Conservation (phyloP, 2,329 filamentous ascomycete species). For the Colletotrichum theobromicola region DNA sequence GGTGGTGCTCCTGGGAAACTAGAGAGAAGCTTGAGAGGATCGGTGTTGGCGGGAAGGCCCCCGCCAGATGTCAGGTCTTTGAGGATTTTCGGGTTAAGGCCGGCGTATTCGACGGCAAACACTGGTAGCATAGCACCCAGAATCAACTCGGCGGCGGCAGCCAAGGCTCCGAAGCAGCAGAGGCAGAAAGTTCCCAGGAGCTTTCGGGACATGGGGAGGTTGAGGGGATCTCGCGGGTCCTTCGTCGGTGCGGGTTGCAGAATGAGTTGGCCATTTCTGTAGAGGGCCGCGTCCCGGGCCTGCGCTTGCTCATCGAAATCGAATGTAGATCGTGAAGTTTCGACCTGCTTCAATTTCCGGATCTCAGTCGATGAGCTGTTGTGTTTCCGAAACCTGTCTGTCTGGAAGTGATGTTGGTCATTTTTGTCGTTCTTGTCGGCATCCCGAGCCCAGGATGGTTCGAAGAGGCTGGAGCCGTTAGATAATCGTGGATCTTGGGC, state of each 20-base stretch:
- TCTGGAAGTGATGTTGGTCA: neutral
- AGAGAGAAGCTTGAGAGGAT: constrained; percentile 19
- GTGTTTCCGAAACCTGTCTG: neutral
- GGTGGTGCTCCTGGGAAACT: constrained; percentile 29
- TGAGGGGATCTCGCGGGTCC: constrained; percentile 14
- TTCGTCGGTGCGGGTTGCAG: neutral
- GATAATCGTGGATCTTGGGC: neutral
- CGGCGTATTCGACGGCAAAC: constrained; percentile 38
- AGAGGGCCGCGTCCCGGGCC: neutral
- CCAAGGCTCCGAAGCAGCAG: constrained; percentile 29
- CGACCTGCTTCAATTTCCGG: neutral
- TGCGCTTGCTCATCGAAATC: neutral
- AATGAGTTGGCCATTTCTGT: neutral
- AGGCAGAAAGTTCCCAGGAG: neutral
- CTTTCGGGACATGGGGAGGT: neutral
- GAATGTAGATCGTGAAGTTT: neutral
- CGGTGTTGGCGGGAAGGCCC: constrained; percentile 25
- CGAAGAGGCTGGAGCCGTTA: neutral
- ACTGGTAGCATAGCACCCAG: constrained; percentile 35
- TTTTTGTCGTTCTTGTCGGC: neutral
- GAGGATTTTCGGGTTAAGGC: constrained; percentile 31
- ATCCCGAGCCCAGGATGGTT: neutral
- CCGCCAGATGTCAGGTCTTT: constrained; percentile 19
- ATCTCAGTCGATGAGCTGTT: neutral
- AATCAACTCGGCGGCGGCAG: constrained; percentile 28